These are phyloP conservation scores for Diaporthe citrichinensis DNA, from an alignment of 2,329 filamentous ascomycete species.

Conservation along the genomic window DNA sequence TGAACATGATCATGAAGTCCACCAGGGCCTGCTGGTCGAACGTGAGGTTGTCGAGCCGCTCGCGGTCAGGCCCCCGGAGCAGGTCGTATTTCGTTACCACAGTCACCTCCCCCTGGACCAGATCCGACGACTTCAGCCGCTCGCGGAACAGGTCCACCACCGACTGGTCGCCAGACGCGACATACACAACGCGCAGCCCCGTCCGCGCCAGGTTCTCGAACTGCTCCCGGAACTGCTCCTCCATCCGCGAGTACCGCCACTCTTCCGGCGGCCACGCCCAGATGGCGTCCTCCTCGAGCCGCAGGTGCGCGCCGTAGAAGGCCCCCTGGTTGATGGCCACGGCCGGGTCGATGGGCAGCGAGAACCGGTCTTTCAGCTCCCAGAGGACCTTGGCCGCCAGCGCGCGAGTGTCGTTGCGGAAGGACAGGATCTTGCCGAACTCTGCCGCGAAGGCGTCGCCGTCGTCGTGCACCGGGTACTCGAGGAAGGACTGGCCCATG, in stretches of 20 bases:
- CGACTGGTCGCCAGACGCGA: conserved; percentile 49
- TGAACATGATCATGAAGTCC: conserved; percentile 52
- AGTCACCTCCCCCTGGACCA: conserved; percentile 42
- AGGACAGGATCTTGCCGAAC: conserved; percentile 53
- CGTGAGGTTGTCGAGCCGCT: conserved; percentile 45
- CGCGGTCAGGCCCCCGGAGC: conserved; percentile 43
- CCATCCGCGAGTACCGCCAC: conserved; percentile 50
- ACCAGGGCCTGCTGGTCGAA: conserved; percentile 53
- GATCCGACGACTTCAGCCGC: conserved; percentile 34
- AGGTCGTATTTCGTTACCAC: conserved; percentile 52
- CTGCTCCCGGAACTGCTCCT: conserved; percentile 51
- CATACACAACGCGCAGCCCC: conserved; percentile 48
- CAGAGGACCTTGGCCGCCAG: conserved; percentile 49
- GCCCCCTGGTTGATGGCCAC: conserved; percentile 45
- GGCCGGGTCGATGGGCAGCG: conserved; percentile 46
- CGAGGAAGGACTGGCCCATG: conserved; percentile 53
- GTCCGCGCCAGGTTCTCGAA: conserved; percentile 46
- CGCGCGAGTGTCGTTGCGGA: conserved; percentile 49
- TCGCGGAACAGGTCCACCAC: conserved; percentile 48
- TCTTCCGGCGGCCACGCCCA: conserved; percentile 49
- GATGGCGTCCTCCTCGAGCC: conserved; percentile 51
- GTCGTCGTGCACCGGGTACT: conserved; percentile 54
- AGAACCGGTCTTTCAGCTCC: conserved; percentile 44
- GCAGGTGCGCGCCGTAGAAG: conserved; percentile 51
- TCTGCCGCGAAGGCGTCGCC: conserved; percentile 51